Percentiles rank a stretch among this genome's conserved stretches.
phyloP scores from a whole-genome alignment of 805 yeast species.

The Candida ortonii region DNA sequence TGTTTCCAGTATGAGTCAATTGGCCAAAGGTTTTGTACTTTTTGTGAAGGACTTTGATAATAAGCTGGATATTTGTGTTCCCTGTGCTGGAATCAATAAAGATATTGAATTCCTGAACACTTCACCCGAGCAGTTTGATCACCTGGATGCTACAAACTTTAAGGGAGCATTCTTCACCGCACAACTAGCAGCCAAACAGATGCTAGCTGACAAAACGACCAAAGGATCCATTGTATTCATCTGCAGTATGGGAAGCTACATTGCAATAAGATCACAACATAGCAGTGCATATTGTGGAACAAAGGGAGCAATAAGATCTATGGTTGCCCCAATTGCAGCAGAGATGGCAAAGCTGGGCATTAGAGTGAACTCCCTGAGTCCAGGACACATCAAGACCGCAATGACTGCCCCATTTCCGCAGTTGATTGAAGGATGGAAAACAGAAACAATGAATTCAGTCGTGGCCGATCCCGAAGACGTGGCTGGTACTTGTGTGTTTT shows the following conservation, averaged over 20 bases:
- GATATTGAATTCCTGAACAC: conserved; percentile 43
- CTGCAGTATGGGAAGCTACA: conserved; percentile 49
- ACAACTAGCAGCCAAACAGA: conserved; percentile 18
- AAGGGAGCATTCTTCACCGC: conserved; percentile 43
- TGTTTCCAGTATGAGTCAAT: conserved; percentile 7
- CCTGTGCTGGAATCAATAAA: conserved; percentile 41
- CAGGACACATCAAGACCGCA: conserved; percentile 50
- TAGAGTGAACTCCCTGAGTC: conserved; percentile 50
- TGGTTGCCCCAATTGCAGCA: conserved; percentile 44
- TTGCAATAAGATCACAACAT: conserved; percentile 44
- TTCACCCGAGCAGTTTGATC: conserved; percentile 14
- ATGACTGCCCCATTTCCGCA: conserved; percentile 34
- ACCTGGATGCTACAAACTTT: conserved; percentile 35
- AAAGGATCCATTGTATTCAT: conserved; percentile 18
- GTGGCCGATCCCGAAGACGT: conserved; percentile 48
- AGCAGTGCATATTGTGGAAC: conserved; percentile 48
- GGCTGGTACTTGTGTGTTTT: conserved; percentile 51
- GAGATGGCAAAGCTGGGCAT: conserved; percentile 47
- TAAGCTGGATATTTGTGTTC: conserved; percentile 37
- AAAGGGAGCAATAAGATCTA: conserved; percentile 46
- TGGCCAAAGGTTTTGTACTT: conserved; percentile 9
- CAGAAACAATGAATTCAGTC: conserved; percentile 43
- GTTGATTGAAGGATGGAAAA: conserved; percentile 29
- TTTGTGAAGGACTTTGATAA: conserved; percentile 34
- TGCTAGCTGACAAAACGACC: conserved; percentile 13